Base-by-base conservation (phyloP, 2,329 filamentous ascomycete species). In the Aureobasidium zeae region DNA sequence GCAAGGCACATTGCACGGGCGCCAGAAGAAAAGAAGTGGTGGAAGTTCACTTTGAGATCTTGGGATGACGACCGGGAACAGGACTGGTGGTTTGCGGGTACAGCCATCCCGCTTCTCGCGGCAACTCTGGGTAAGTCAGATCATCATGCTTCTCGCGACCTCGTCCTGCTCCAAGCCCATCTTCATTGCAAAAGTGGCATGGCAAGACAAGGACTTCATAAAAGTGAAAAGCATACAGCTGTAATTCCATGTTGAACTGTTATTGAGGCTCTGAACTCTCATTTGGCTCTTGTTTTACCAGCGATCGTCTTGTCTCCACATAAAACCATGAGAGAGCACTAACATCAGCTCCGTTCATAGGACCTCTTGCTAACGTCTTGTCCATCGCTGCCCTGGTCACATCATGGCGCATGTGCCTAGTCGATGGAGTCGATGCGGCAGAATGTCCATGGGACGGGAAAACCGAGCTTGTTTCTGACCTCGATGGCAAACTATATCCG, bases 381-480 rank as follows among this genome's bases (percentile, higher is more conserved):
- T 89, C 83, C 46, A 86, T 94, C 47, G 86, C 83, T 49, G 85
- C 87, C 6, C 70, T 94, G n/a, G 84, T 86, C 1, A 79, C 78
- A 20, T 77, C 77, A 16, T 94, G 87, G 88, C 72, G 84, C 48
- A 74, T 81, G 57, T 67, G 68, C 36, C 63, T 74, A 4, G 63
- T 70, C 3, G 33, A 49, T 11, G 51, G 45, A 12, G 48, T 52
- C 4, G 67, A 49, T 8, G 54, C 57, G 0, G 65, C 28, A 9
- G 29, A 25, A 5, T 61, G 58, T 39, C 30, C 28, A 1, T 58
- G 48, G 42, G 45, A 52, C 26, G 57, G 56, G 26, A 41, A 52
- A 19, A 47, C 32, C 9, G 29, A 41, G 5, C 49, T 63, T 2
- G 46, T 71, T 4, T 58, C 70, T 2, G 79, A 77, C 51, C 70